Percentiles rank a stretch among this genome's conserved stretches.
Evolutionary conservation across 2,329 filamentous ascomycete genomes (phyloP).

Genomic region (Beauveria brongniartii): DNA sequence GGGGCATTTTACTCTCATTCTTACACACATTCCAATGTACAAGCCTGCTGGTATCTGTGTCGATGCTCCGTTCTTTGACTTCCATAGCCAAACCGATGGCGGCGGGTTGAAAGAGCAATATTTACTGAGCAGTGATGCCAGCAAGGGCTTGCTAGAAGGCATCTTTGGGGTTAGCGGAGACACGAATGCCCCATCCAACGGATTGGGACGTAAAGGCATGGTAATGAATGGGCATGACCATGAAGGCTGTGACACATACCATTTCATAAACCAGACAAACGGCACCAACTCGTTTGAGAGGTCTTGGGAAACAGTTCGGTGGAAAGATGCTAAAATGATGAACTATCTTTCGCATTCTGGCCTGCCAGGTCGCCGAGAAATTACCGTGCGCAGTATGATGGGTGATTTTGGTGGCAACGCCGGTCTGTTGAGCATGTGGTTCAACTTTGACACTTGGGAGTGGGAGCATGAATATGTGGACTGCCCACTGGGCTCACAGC

Average conservation of each 20-base stretch:
- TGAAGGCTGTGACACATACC: slow-evolving; percentile 83
- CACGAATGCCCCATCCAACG: slow-evolving; percentile 46
- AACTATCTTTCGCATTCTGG: slow-evolving; percentile 33
- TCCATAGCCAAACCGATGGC: slow-evolving; percentile 57
- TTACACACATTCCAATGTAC: slow-evolving; percentile 88
- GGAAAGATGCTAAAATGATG: slow-evolving; percentile 34
- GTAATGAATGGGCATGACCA: slow-evolving; percentile 94
- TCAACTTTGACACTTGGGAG: slow-evolving; percentile 60
- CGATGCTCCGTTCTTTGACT: slow-evolving; percentile 76
- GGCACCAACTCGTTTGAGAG: slow-evolving; percentile 31
- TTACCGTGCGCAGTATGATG: slow-evolving; percentile 98
- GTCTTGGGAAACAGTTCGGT: slow-evolving; percentile 42
- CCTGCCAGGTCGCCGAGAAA: slow-evolving; percentile 66
- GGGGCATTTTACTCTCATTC: slow-evolving; percentile 68
- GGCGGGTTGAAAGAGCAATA: slow-evolving; percentile 84
- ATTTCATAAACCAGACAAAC: slow-evolving; percentile 63
- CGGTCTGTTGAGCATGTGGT: slow-evolving; percentile 83
- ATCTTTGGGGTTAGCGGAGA: slow-evolving; percentile 71
- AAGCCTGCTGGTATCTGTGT: slow-evolving; percentile 77
- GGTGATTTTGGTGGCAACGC: slow-evolving; percentile 90
- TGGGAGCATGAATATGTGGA: slow-evolving; percentile 78
- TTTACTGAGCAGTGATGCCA: slow-evolving; percentile 67
- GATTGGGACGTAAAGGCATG: slow-evolving; percentile 63
- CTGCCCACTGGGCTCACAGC: slow-evolving; percentile 76
- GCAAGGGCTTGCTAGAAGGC: slow-evolving; percentile 70